Base-by-base conservation (phyloP, 225 moss, liverwort and hornwort species). In the Marchantia polymorpha region DNA sequence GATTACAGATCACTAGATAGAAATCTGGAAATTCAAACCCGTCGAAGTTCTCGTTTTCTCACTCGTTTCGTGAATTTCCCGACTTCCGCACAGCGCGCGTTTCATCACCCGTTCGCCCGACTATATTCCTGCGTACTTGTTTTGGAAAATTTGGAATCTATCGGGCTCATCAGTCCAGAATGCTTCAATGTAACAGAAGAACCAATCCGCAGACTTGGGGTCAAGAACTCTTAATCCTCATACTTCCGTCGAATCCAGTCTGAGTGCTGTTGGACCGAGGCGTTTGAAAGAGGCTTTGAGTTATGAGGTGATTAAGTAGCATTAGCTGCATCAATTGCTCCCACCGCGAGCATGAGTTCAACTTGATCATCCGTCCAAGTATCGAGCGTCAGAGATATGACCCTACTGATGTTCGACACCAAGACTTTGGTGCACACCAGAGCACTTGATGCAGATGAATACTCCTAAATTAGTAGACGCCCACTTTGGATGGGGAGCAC, bases 391-490 rank as follows among this genome's bases (percentile, higher is more conserved):
- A n/a, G n/a, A n/a, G n/a, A n/a, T n/a, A n/a, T n/a, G 75, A 87
- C 81, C 73, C 81, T 83, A 52, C 85, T 88, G 67, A 83, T 74
- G 64, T 87, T 82, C 59, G 82, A 79, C 52, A n/a, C 96, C 96
- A 56, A 97, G 94, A 82, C 93, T 87, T 46, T 94, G 96, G 86
- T 97, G 96, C 79, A 97, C 96, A 51, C 93, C 93, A 52, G 92
- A 94, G 79, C 96, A 97, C 82, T 97, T 94, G 85, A 93, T 97
- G 78, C 96, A 97, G 72, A 97, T 71, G 79, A 97, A 97, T 3
- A 97, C 94, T 39, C 96, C 96, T 75, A 94, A 89, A 65, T 80
- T 91, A n/a, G 92, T 90, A 63, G 96, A 94, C 74, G 94, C 96
- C 96, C 96, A 96, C 87, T 92, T 94, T 68, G 96, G 91, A 78